A percentile compares a stretch with the other conserved stretches of the same genome.
These are phyloP conservation scores for Saprolegnia diclina DNA, from an alignment of 352 stramenopile genomes.

Conservation along the genomic window DNA sequence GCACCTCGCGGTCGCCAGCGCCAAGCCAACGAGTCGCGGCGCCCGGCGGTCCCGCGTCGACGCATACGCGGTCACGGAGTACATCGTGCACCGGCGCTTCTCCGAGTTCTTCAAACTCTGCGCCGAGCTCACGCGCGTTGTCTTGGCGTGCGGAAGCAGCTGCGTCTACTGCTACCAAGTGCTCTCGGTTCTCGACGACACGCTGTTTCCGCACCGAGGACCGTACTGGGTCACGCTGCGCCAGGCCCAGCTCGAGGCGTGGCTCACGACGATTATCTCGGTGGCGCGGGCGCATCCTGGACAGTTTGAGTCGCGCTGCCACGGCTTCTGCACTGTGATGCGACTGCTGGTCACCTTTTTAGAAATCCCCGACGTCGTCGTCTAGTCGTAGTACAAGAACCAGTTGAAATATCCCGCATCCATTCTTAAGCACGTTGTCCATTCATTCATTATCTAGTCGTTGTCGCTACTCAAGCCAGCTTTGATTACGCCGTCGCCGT, in stretches of 20 bases:
- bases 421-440: too few relatives aligned
- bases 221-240: not conserved
- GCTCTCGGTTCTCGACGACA: constrained; percentile 8
- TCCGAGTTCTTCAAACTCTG: not conserved
- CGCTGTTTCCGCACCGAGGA: constrained; percentile 2
- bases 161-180: constrained; percentile 17
- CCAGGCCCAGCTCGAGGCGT: not conserved
- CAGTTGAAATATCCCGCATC: too few relatives aligned
- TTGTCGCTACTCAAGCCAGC: too few relatives aligned
- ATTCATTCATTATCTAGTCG: too few relatives aligned
- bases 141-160: not conserved
- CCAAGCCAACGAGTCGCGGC: not conserved
- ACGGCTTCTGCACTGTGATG: not conserved
- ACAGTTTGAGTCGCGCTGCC: constrained; percentile 2
- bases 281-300: not conserved
- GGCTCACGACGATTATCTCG: not conserved
- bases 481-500: too few relatives aligned
- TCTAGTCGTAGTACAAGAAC: too few relatives aligned
- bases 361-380: not conserved
- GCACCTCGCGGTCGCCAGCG: not conserved
- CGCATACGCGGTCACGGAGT: not conserved
- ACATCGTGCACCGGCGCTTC: constrained; percentile 2
- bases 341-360: not conserved
- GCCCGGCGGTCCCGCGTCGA: not conserved
- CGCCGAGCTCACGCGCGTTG: not conserved